Conservation (phyloP, 768 basidiomycete genomes). For the Mrakia hoshinonis region DNA sequence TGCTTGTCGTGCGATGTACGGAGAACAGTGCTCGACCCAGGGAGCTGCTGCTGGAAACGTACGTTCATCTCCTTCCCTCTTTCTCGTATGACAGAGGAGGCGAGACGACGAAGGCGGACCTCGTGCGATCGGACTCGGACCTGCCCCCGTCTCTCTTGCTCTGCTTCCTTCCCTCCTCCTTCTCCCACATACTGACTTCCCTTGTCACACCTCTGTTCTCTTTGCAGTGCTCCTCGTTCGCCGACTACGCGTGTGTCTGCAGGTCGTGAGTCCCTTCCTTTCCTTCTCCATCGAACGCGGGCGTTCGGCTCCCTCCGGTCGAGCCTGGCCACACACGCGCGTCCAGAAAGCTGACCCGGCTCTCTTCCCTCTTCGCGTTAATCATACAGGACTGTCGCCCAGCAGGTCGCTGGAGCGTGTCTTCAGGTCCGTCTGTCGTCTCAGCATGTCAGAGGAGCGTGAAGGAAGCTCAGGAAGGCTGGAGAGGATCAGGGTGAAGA, state of each 20-base stretch:
- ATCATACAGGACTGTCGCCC: neutral
- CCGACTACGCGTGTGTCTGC: neutral
- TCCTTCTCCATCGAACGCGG: neutral
- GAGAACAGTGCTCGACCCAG: neutral
- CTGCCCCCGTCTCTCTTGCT: neutral
- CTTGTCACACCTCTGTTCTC: neutral
- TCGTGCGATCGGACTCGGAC: too few relatives aligned
- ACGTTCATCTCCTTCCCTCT: neutral
- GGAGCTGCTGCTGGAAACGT: slow-evolving; percentile 5
- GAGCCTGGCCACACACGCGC: too few relatives aligned
- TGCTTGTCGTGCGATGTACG: neutral
- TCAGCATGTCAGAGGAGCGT: too few relatives aligned
- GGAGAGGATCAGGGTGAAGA: neutral
- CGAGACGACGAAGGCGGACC: neutral
- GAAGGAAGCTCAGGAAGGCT: neutral
- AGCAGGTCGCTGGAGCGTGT: neutral
- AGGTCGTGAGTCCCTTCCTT: neutral
- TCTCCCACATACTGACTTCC: neutral
- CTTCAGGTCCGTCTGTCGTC: neutral
- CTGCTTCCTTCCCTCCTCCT: neutral
- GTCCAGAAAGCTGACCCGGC: too few relatives aligned
- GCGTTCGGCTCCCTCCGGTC: too few relatives aligned
- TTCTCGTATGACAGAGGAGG: neutral
- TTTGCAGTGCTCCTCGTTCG: neutral
- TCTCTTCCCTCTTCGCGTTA: too few relatives aligned